These are phyloP conservation scores for Spergularia bocconei DNA, from an alignment of 148 eudicot species.

Conservation along the genomic window DNA sequence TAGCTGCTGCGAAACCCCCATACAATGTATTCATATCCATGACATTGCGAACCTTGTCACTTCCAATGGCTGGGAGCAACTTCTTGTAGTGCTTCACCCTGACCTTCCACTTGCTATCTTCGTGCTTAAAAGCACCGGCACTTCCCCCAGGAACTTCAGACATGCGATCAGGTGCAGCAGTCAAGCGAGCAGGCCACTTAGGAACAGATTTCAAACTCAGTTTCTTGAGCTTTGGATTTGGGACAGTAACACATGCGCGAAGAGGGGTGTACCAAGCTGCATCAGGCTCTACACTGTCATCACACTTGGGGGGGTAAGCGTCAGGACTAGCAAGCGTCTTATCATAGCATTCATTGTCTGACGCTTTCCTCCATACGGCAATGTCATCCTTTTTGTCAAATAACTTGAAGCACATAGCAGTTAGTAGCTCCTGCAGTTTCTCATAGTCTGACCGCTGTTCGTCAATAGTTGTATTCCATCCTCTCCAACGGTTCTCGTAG, in stretches of 20 bases:
- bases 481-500: constrained; percentile 74
- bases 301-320: constrained; percentile 74
- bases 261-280: constrained; percentile 98
- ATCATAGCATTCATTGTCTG: constrained; percentile 60
- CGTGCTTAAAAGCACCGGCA: constrained; percentile 57
- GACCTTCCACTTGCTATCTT: constrained; percentile 68
- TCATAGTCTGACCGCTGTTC: constrained; percentile 70
- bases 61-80: constrained; percentile 67
- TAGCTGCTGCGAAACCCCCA: constrained; percentile 86
- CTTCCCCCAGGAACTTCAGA: constrained; percentile 61
- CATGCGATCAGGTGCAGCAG: constrained; percentile 65
- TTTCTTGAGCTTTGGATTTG: constrained; percentile 54
- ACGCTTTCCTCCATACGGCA: constrained; percentile 83
- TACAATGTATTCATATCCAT: constrained; percentile 96
- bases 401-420: constrained; percentile 76
- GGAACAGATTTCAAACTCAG: constrained; percentile 44
- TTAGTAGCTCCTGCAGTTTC: constrained; percentile 60
- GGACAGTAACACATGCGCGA: constrained; percentile 72
- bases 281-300: constrained; percentile 88
- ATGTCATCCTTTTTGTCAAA: constrained; percentile 75
- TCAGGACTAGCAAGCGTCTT: constrained; percentile 56
- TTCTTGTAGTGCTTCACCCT: constrained; percentile 80
- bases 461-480: constrained; percentile 86
- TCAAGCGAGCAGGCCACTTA: constrained; percentile 79
- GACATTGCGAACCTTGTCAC: constrained; percentile 76